Evolutionary conservation across 352 stramenopile species (phyloP), one percentile per base, ranked within the genome.

Genomic region (Phytophthora megakarya): DNA sequence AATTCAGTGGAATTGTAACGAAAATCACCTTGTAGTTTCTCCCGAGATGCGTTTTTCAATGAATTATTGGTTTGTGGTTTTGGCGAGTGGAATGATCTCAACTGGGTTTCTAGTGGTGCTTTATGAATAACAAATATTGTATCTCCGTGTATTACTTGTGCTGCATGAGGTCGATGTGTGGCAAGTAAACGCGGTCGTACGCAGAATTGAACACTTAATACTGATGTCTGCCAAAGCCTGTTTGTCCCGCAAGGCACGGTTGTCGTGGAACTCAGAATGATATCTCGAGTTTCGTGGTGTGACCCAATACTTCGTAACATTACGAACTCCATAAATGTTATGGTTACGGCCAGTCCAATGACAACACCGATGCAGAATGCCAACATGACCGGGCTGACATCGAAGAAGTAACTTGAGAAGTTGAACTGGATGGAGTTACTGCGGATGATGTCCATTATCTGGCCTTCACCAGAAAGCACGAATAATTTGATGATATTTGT

Each of bases 321-420:
- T 18, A 61, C 28, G 23, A 25, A 64, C 8, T 19, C 18, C 13
- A 38, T 32, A 23, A 6, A 7, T 12, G 44, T 55, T 16, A 65
- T 25, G 6, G n/a, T 5, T 16, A 32, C 21, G 15, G 19, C 40
- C 5, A 59, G 10, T 33, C n/a, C 32, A 15, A 61, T 22, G 2
- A 66, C 62, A n/a, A 45, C 32, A 4, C 23, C n/a, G 18, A 70
- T 42, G 33, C 55, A 70, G 46, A 70, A 55, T 22, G 61, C 3
- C 25, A 70, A 12, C 62, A 70, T 65, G 4, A 42, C 48, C 3
- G 26, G 33, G 23, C 55, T 70, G 33, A 56, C 46, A 25, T 65
- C 62, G 25, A 61, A 70, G 19, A 70, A 38, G 7, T 65, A 69
- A 3, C 23, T 65, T 3, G 62, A 65, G 22, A 28, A 23, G 23